Base-by-base conservation (phyloP, 108 stramenopile genomes). In the Nitzschia sp. region DNA sequence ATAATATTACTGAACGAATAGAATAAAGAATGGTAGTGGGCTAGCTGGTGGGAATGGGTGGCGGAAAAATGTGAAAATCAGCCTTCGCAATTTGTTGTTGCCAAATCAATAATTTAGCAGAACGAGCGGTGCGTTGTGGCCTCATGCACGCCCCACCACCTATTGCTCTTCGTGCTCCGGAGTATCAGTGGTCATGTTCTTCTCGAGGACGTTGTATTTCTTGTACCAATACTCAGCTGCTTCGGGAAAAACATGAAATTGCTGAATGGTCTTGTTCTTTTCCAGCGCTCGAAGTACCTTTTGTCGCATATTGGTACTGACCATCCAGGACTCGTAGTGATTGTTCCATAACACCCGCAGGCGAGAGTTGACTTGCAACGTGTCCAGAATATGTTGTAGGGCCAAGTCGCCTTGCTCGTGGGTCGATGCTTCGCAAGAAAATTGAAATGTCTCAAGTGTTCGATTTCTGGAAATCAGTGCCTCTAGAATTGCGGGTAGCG, bases 281-380 rank as follows among this genome's bases (percentile, higher is more conserved):
- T 57, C 13, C 28, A 57, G 29, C 3, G n/a, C 55, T 57, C 11
- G 13, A 15, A 57, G 11, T 5, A 29, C 28, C 55, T 5, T 25
- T 29, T 57, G 30, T 8, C 31, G 11, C 30, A 57, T 33, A 3
- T 57, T 13, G 30, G 28, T 27, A 5, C 26, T 57, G 27, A 57
- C 55, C 23, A 29, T 21, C 28, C 28, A 57, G 6, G 55, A 57
- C 31, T 57, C 55, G 28, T 32, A 57, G 15, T 27, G 29, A 33
- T 57, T 11, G 55, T 57, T 57, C 55, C 55, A 57, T 9, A 57
- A 32, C n/a, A 57, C 55, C 5, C 55, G 55, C 31, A 57, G 28
- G 3, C 29, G 23, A 11, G 28, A 30, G 15, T 57, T 29, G n/a
- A 3, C 13, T 30, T n/a, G 28, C 27, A 57, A n/a, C 11, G n/a